A percentile compares a stretch with the other conserved stretches of the same genome.
These are phyloP conservation scores for Carallia pectinifolia DNA, from an alignment of 345 rosid genomes.

Conservation along the genomic window DNA sequence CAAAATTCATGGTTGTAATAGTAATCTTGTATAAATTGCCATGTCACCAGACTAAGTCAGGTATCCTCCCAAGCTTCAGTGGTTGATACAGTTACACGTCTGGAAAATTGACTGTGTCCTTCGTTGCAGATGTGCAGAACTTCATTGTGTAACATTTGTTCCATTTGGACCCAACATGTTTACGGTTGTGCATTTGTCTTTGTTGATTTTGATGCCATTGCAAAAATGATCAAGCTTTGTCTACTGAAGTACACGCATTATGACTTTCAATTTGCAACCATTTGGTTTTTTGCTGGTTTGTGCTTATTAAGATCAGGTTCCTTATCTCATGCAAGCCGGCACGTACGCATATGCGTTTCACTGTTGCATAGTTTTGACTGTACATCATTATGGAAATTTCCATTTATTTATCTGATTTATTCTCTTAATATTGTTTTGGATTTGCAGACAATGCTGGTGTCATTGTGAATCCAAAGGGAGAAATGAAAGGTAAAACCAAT, in stretches of 20 bases:
- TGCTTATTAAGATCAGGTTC: too few species aligned
- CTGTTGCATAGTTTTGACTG: neutral
- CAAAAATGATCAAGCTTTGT: neutral
- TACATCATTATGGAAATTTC: neutral
- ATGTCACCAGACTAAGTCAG: constrained; percentile 59
- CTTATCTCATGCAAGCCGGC: too few species aligned
- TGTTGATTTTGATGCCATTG: neutral
- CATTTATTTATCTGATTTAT: neutral
- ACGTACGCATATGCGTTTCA: neutral
- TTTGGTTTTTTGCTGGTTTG: too few species aligned
- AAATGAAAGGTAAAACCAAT: constrained; percentile 72
- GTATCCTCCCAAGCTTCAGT: constrained; percentile 38
- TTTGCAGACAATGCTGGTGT: constrained; percentile 91
- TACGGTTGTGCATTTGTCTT: too few species aligned
- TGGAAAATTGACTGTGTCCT: constrained; percentile 42
- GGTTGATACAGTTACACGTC: constrained; percentile 73
- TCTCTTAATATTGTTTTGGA: neutral
- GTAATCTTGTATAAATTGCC: too few species aligned
- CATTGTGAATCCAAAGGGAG: constrained; percentile 89
- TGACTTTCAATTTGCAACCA: too few species aligned
- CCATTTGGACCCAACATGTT: constrained; percentile 60
- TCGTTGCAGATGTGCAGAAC: constrained; percentile 57
- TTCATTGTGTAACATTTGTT: constrained; percentile 52
- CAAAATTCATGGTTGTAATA: too few species aligned
- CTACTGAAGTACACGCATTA: too few species aligned